Base-by-base conservation (phyloP, 352 stramenopile genomes). In the Phytopythium cucurbitacearum region DNA sequence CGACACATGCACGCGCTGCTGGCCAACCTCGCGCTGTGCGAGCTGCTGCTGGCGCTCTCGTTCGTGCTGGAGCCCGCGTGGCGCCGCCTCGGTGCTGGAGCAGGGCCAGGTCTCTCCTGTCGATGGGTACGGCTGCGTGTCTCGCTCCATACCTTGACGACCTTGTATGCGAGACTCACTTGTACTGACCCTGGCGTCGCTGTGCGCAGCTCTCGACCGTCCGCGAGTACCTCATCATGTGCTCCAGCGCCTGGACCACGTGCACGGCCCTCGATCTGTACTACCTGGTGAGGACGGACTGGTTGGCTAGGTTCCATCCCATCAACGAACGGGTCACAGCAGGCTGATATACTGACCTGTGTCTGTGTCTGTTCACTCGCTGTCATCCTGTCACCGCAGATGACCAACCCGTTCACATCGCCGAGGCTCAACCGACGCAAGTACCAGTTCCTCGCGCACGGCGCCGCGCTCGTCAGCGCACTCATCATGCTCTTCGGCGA, bases 401-500 rank as follows among this genome's bases (percentile, higher is more conserved):
- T 91, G 72, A 91, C 79, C 13, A 78, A 91, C 53, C 80, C 80
- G 16, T 91, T 89, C 64, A 91, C 80, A n/a, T 89, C 80, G 3
- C 80, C 80, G 7, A 65, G 78, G 5, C 51, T 82, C 32, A 91
- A 91, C 51, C 75, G 80, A 0, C 60, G 71, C 49, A 85, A 83
- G 45, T 91, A 91, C 59, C 75, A 82, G 13, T 50, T 76, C 21
- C 72, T 85, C 28, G 59, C 67, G 8, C 77, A 89, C 46, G 33
- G 64, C 3, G 52, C 69, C 5, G 77, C 75, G 49, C 56, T 66
- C 7, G 2, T 67, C 0, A 71, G 62, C 38, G 71, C 71, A 1
- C 49, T 77, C 15, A 67, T 85, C 61, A 85, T 86, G 71, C 62
- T 56, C 5, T 57, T 72, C 0, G 82, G 75, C 33, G 65, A 82